These are phyloP conservation scores for Epithele typhae DNA, from an alignment of 768 basidiomycete species.

Conservation along the genomic window DNA sequence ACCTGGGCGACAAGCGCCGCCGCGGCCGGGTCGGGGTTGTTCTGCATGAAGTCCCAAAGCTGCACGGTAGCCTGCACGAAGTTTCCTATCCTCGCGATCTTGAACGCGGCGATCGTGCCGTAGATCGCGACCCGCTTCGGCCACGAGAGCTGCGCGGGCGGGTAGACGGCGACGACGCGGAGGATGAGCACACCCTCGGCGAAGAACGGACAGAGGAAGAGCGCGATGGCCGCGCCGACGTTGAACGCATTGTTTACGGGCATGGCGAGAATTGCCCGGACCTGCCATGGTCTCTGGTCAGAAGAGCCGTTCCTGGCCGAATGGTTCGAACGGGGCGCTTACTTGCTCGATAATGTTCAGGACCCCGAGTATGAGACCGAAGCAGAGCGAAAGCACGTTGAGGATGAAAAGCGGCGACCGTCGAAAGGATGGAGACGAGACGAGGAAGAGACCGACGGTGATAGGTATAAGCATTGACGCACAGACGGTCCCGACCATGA, in stretches of 20 bases:
- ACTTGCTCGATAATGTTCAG: slow-evolving; percentile 1
- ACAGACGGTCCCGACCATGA: slow-evolving; percentile 2
- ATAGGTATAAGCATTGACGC: slow-evolving; percentile 6
- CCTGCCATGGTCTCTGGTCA: not conserved
- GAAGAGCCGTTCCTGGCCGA: not conserved
- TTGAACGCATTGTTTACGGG: not conserved
- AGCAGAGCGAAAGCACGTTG: slow-evolving; percentile 16
- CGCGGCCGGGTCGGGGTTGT: not conserved
- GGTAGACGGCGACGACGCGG: slow-evolving; percentile 33
- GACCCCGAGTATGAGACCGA: not conserved
- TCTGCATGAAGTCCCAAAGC: not conserved
- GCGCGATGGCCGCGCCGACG: not conserved
- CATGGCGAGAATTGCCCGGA: not conserved
- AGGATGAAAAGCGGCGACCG: slow-evolving; percentile 19
- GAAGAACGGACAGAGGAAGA: slow-evolving; percentile 24
- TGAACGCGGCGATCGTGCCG: slow-evolving; percentile 24
- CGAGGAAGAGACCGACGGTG: slow-evolving; percentile 16
- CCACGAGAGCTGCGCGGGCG: slow-evolving; percentile 10
- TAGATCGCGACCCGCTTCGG: slow-evolving; percentile 14
- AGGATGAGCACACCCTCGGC: slow-evolving; percentile 34
- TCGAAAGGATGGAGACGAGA: slow-evolving; percentile 17
- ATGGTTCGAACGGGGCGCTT: not conserved
- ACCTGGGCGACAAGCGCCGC: not conserved
- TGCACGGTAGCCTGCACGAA: slow-evolving; percentile 9
- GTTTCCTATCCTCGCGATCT: slow-evolving; percentile 25